Evolutionary conservation across 805 yeast genomes (phyloP).

Genomic region (Nakazawaea sp.): DNA sequence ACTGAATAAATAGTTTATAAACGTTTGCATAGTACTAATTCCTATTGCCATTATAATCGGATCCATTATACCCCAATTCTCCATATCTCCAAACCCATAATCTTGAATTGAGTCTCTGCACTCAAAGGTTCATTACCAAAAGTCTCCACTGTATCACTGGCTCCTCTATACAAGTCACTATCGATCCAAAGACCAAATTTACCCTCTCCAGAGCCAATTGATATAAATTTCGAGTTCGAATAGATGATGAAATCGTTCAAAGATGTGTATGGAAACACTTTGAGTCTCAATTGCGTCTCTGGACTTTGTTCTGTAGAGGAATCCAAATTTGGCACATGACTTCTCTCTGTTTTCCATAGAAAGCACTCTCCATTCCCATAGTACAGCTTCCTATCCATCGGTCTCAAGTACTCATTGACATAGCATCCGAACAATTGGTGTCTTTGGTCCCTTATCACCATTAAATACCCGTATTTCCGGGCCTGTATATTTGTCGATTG

Average conservation of each 20-base stretch:
- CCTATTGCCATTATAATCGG: no score
- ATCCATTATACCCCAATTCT: constrained; percentile 39
- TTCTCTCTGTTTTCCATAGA: constrained; percentile 68
- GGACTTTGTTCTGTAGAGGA: constrained; percentile 11
- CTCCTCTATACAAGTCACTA: constrained; percentile 66
- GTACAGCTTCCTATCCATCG: constrained; percentile 66
- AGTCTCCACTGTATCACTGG: constrained; percentile 71
- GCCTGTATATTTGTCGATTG: constrained; percentile 22
- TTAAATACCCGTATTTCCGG: constrained; percentile 54
- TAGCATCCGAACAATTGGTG: constrained; percentile 73
- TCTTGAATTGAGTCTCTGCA: constrained; percentile 51
- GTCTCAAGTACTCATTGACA: constrained; percentile 63
- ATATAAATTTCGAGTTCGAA: constrained; percentile 68
- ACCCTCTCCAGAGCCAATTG: constrained; percentile 91
- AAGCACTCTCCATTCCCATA: constrained; percentile 96
- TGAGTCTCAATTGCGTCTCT: constrained; percentile 39
- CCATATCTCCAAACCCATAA: constrained; percentile 84
- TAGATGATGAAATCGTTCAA: constrained; percentile 79
- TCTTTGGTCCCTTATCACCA: constrained; percentile 61
- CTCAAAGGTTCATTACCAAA: constrained; percentile 84
- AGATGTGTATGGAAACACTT: constrained; percentile 86
- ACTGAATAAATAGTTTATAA: not conserved
- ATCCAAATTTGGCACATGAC: constrained; percentile 24
- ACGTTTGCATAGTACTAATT: no score
- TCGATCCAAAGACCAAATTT: constrained; percentile 90